These are phyloP conservation scores for Fomitopsis pulvina DNA, from an alignment of 768 basidiomycete genomes.

Conservation along the genomic window DNA sequence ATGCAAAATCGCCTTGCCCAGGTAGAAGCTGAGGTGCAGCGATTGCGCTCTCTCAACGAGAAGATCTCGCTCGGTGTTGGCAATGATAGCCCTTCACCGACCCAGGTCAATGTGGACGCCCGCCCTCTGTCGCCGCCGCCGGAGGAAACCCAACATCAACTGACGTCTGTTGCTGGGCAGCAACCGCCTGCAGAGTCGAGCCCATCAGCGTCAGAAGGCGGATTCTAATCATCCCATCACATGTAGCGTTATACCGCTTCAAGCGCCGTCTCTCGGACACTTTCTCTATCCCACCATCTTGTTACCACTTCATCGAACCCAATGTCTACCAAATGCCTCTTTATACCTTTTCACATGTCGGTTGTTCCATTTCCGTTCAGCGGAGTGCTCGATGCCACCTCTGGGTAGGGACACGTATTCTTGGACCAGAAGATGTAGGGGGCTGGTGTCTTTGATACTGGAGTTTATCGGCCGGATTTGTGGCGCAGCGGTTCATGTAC, in stretches of 20 bases:
- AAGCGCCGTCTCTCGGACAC: constrained; percentile 13
- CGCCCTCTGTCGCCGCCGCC: constrained; percentile 62
- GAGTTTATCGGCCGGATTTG: constrained; percentile 25
- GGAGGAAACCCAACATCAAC: constrained; percentile 42
- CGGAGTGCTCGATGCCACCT: constrained; percentile 8
- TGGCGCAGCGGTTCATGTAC: constrained; percentile 25
- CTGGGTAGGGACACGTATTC: constrained; percentile 7
- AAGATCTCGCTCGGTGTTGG: constrained; percentile 69
- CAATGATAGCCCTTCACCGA: constrained; percentile 50
- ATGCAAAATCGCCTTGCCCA: constrained; percentile 60
- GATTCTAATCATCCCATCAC: constrained; percentile 20
- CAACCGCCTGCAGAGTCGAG: constrained; percentile 60
- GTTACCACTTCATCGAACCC: constrained; percentile 7
- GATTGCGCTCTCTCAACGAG: constrained; percentile 74
- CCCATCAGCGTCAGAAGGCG: constrained; percentile 27
- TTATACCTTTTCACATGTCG: not conserved
- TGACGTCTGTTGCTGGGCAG: constrained; percentile 52
- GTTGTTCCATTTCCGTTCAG: not conserved
- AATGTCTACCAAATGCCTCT: constrained; percentile 2
- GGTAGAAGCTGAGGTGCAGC: constrained; percentile 61
- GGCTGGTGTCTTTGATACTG: constrained; percentile 4
- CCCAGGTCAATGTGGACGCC: constrained; percentile 34
- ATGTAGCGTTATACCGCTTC: not conserved
- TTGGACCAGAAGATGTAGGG: constrained; percentile 5
- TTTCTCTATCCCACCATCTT: constrained; percentile 11